phyloP scores from a whole-genome alignment of 495 filamentous ascomycete genomes.

The Podospora sp. region DNA sequence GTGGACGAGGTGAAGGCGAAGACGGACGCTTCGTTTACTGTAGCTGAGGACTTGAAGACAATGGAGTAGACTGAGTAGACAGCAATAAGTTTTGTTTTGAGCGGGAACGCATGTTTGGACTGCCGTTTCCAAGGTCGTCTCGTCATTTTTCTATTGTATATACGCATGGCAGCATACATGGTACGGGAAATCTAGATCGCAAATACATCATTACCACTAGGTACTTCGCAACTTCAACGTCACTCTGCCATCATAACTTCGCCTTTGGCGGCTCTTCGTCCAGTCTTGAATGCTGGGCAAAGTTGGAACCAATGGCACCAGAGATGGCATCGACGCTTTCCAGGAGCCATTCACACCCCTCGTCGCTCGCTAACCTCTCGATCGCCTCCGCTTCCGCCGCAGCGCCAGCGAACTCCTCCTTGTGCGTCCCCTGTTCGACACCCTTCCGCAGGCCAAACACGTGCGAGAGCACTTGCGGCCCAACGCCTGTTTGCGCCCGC shows the following conservation, averaged over 20 bases:
- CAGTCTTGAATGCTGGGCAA: slow-evolving; percentile 51
- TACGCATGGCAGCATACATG: slow-evolving; percentile 12
- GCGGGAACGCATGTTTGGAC: slow-evolving; percentile 6
- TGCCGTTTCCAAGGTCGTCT: neutral
- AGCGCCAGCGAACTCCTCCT: slow-evolving; percentile 43
- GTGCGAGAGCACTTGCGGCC: slow-evolving; percentile 75
- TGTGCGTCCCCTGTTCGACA: slow-evolving; percentile 64
- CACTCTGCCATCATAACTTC: slow-evolving; percentile 17
- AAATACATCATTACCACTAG: neutral
- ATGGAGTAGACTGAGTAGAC: slow-evolving; percentile 50
- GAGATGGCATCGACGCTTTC: slow-evolving; percentile 70
- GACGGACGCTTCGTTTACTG: slow-evolving; percentile 57
- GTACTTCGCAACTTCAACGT: neutral
- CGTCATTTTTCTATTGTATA: slow-evolving; percentile 18
- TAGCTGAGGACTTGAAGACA: slow-evolving; percentile 49
- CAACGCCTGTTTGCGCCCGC: slow-evolving; percentile 74
- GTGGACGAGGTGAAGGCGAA: slow-evolving; percentile 56
- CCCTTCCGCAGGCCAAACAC: slow-evolving; percentile 75
- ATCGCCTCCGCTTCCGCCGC: slow-evolving; percentile 30
- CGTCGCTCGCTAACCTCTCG: slow-evolving; percentile 63
- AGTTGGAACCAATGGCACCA: slow-evolving; percentile 62
- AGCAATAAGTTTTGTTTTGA: slow-evolving; percentile 11
- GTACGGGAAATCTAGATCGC: neutral
- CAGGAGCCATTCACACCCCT: slow-evolving; percentile 73
- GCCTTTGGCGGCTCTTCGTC: slow-evolving; percentile 38